Conservation (phyloP, 2,329 filamentous ascomycete genomes). For the Simplicillium aogashimaense region DNA sequence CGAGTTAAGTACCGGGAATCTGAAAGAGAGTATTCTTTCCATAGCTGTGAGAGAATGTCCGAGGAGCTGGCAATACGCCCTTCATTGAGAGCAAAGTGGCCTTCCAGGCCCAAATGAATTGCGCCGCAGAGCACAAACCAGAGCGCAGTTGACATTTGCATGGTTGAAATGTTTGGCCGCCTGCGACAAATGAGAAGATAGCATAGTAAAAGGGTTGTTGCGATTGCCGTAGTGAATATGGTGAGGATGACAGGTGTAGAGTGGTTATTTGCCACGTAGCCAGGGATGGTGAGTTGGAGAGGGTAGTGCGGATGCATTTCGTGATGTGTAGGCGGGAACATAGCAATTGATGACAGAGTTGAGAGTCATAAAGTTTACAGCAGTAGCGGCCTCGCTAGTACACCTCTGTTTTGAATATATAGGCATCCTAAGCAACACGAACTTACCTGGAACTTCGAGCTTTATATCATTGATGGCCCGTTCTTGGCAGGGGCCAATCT, state of each 20-base stretch:
- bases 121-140: slow-evolving; percentile 62
- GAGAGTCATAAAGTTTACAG: too few species aligned
- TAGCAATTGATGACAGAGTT: too few species aligned
- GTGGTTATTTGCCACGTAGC: slow-evolving; percentile 58
- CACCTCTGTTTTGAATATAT: too few species aligned
- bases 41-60: slow-evolving; percentile 32
- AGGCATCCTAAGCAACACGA: too few species aligned
- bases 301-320: slow-evolving; percentile 61
- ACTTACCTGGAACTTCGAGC: too few species aligned
- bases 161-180: slow-evolving; percentile 38
- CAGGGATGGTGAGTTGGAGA: slow-evolving; percentile 47
- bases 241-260: slow-evolving; percentile 47
- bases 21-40: slow-evolving; percentile 39
- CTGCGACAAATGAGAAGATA: slow-evolving; percentile 40
- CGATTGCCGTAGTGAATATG: slow-evolving; percentile 47
- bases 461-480: too few species aligned
- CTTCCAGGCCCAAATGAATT: slow-evolving; percentile 22
- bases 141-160: slow-evolving; percentile 49
- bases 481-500: too few species aligned
- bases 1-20: slow-evolving; percentile 36
- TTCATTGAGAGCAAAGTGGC: slow-evolving; percentile 30
- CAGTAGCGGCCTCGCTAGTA: too few species aligned
- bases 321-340: too few species aligned
- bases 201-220: slow-evolving; percentile 46
- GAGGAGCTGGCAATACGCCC: slow-evolving; percentile 19